phyloP scores from a whole-genome alignment of 306 rosid genomes.

The Oemleria cerasiformis region DNA sequence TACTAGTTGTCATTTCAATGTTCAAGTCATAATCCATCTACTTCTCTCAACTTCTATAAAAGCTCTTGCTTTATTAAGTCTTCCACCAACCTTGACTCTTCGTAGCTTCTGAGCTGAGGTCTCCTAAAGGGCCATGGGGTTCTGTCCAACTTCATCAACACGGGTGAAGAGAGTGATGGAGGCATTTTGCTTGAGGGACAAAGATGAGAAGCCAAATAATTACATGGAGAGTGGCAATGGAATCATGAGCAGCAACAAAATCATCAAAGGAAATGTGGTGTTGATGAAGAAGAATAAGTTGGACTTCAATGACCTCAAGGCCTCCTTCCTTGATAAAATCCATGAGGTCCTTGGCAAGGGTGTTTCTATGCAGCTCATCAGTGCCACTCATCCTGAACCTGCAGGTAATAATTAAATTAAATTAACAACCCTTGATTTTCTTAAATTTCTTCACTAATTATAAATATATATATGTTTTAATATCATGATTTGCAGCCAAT shows the following conservation, averaged over 20 bases:
- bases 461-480: too few species aligned
- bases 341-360: slow-evolving; percentile 78
- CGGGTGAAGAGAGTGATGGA: slow-evolving; percentile 25
- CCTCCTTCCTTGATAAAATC: slow-evolving; percentile 69
- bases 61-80: too few species aligned
- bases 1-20: neutral
- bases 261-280: slow-evolving; percentile 59
- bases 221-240: slow-evolving; percentile 8
- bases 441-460: too few species aligned
- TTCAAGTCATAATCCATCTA: neutral
- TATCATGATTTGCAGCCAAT: slow-evolving; percentile 30
- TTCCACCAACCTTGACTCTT: too few species aligned
- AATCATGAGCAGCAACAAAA: slow-evolving; percentile 17
- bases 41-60: too few species aligned
- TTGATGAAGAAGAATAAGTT: slow-evolving; percentile 71
- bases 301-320: slow-evolving; percentile 62
- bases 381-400: slow-evolving; percentile 51
- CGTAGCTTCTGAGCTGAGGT: too few species aligned
- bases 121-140: neutral
- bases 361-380: slow-evolving; percentile 73
- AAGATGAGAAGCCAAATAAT: slow-evolving; percentile 18
- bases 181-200: slow-evolving; percentile 19
- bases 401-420: slow-evolving; percentile 41
- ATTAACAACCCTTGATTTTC: neutral
- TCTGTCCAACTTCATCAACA: slow-evolving; percentile 23